These are phyloP conservation scores for Vicia villosa DNA, from an alignment of 306 rosid genomes.

Conservation along the genomic window DNA sequence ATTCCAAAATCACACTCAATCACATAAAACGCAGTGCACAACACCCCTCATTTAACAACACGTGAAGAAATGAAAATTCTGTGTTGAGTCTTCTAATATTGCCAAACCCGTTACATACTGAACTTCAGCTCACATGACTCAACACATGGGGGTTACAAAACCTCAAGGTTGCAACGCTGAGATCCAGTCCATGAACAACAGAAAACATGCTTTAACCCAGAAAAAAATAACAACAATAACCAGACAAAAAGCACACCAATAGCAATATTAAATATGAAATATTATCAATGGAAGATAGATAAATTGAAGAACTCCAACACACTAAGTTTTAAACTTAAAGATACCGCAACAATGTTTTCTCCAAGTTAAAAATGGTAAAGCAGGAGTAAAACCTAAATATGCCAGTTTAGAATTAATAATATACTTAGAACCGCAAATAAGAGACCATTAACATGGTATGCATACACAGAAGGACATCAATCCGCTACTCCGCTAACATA, in stretches of 20 bases:
- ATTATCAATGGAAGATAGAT: slow-evolving; percentile 29
- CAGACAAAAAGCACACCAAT: slow-evolving; percentile 23
- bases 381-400: slow-evolving; percentile 46
- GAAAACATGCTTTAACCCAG: slow-evolving; percentile 26
- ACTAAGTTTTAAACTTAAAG: slow-evolving; percentile 29
- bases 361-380: slow-evolving; percentile 31
- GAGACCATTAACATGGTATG: slow-evolving; percentile 48
- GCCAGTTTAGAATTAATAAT: slow-evolving; percentile 48
- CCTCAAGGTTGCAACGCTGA: slow-evolving; percentile 10
- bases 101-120: slow-evolving; percentile 22
- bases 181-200: slow-evolving; percentile 32
- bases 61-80: slow-evolving; percentile 5
- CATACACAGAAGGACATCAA: slow-evolving; percentile 52
- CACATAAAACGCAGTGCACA: slow-evolving; percentile 30
- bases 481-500: slow-evolving; percentile 36
- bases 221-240: slow-evolving; percentile 31
- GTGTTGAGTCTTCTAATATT: slow-evolving; percentile 16
- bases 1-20: slow-evolving; percentile 30
- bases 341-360: slow-evolving; percentile 38
- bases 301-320: slow-evolving; percentile 32
- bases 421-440: slow-evolving; percentile 41
- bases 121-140: slow-evolving; percentile 34
- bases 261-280: slow-evolving; percentile 25
- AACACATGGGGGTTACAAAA: slow-evolving; percentile 20
- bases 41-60: slow-evolving; percentile 18